These are phyloP conservation scores for Francoa sonchifolia DNA, from an alignment of 441 rosid species.

Conservation along the genomic window DNA sequence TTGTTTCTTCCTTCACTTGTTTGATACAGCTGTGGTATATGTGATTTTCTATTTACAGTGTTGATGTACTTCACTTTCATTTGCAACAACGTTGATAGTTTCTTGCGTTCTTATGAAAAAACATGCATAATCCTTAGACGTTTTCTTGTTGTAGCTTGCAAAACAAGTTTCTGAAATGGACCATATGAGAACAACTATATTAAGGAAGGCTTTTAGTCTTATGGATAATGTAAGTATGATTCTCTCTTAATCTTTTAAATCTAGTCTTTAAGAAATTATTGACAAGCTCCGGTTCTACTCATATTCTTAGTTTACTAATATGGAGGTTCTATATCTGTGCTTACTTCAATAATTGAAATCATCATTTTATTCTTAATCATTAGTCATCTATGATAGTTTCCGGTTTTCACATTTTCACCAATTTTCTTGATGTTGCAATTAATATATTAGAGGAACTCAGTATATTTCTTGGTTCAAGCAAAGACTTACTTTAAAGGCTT, in stretches of 20 bases:
- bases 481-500: too few relatives aligned
- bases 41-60: too few relatives aligned
- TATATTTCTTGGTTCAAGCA: too few relatives aligned
- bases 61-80: too few relatives aligned
- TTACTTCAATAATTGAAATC: conserved; percentile 7
- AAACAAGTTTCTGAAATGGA: conserved; percentile 84
- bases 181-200: conserved; percentile 43
- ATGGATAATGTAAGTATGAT: conserved; percentile 61
- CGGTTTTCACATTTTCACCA: too few relatives aligned
- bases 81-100: not conserved
- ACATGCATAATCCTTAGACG: conserved; percentile 12
- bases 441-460: too few relatives aligned
- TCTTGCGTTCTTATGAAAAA: conserved; percentile 2
- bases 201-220: conserved; percentile 73
- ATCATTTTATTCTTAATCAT: conserved; percentile 3
- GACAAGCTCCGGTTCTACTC: conserved; percentile 2
- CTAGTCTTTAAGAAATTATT: conserved; percentile 9
- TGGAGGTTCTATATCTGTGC: conserved; percentile 8
- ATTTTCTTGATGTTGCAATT: not conserved
- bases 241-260: conserved; percentile 5
- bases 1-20: conserved; percentile 8
- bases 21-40: too few relatives aligned
- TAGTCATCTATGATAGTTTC: not conserved
- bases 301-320: conserved; percentile 2
- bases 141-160: conserved; percentile 41